Evolutionary conservation across 306 rosid genomes (phyloP).

Genomic region (Betula pendula): DNA sequence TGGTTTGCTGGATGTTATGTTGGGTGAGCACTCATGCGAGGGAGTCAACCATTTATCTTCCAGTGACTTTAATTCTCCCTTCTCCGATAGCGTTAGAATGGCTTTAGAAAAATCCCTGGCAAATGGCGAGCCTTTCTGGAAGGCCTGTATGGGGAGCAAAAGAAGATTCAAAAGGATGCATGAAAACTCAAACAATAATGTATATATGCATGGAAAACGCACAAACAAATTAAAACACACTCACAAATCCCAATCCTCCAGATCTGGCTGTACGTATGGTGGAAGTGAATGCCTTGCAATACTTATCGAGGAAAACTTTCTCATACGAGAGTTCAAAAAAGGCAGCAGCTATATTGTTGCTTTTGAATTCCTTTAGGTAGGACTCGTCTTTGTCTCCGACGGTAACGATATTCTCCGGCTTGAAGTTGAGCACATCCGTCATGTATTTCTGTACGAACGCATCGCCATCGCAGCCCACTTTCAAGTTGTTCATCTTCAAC

Average conservation of each 20-base stretch:
- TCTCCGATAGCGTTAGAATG: conserved; percentile 44
- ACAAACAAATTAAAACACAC: conserved; percentile 15
- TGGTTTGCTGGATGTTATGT: conserved; percentile 24
- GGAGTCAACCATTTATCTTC: conserved; percentile 48
- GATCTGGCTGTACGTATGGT: conserved; percentile 40
- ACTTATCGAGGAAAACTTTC: conserved; percentile 40
- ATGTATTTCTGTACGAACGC: conserved; percentile 36
- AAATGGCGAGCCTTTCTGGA: conserved; percentile 76
- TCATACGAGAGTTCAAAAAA: conserved; percentile 73
- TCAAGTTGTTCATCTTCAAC: conserved; percentile 35
- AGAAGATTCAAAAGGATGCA: not conserved
- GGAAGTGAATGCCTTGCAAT: conserved; percentile 50
- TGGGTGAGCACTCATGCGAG: conserved; percentile 30
- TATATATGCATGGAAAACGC: not conserved
- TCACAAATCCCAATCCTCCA: conserved; percentile 76
- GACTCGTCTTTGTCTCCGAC: conserved; percentile 30
- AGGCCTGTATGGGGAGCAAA: conserved; percentile 38
- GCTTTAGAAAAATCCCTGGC: conserved; percentile 60
- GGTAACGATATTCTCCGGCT: not conserved
- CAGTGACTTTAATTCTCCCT: conserved; percentile 37
- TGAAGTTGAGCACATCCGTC: conserved; percentile 21
- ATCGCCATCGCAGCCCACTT: conserved; percentile 30
- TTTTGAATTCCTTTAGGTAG: conserved; percentile 23
- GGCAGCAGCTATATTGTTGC: conserved; percentile 49
- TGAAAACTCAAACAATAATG: no score